Percentiles rank a stretch among this genome's conserved stretches.
Conservation (phyloP, 495 filamentous ascomycete species). For the Penicillium maclennaniae region DNA sequence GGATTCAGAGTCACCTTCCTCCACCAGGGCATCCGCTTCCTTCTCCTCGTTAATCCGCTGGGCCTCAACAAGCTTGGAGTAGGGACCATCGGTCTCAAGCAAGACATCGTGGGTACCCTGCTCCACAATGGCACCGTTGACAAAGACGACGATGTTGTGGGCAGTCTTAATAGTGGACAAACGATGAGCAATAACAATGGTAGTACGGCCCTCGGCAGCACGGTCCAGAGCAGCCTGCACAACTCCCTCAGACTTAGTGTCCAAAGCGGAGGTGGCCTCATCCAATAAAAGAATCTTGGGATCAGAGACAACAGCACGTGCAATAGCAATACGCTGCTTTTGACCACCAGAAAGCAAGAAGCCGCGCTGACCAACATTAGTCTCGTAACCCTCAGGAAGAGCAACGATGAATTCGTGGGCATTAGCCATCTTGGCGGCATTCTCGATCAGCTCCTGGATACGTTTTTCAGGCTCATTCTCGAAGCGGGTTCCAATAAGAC, state of each 20-base stretch:
- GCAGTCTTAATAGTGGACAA: constrained; percentile 91
- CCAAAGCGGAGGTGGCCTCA: constrained; percentile 91
- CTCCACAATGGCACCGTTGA: constrained; percentile 79
- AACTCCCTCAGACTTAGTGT: constrained; percentile 91
- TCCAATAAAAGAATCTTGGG: constrained; percentile 95
- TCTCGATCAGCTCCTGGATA: constrained; percentile 63
- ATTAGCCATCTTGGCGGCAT: constrained; percentile 87
- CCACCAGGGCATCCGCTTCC: constrained; percentile 44
- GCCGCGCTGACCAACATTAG: constrained; percentile 91
- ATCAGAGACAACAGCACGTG: constrained; percentile 85
- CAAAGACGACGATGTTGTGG: constrained; percentile 94
- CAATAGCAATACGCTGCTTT: constrained; percentile 89
- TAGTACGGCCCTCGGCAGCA: constrained; percentile 85
- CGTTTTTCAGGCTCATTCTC: constrained; percentile 63
- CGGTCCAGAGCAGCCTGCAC: constrained; percentile 90
- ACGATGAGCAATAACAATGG: constrained; percentile 93
- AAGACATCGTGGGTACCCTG: constrained; percentile 78
- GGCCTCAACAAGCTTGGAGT: constrained; percentile 74
- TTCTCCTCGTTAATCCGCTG: constrained; percentile 71
- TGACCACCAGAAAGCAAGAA: constrained; percentile 91
- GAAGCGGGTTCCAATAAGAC: constrained; percentile 78
- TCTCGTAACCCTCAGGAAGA: constrained; percentile 89
- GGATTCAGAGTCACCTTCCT: constrained; percentile 29
- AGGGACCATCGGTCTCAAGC: constrained; percentile 56
- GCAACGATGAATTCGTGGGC: constrained; percentile 83